Conservation (phyloP, 2,329 filamentous ascomycete genomes). For the Xenoacremonium recifei region DNA sequence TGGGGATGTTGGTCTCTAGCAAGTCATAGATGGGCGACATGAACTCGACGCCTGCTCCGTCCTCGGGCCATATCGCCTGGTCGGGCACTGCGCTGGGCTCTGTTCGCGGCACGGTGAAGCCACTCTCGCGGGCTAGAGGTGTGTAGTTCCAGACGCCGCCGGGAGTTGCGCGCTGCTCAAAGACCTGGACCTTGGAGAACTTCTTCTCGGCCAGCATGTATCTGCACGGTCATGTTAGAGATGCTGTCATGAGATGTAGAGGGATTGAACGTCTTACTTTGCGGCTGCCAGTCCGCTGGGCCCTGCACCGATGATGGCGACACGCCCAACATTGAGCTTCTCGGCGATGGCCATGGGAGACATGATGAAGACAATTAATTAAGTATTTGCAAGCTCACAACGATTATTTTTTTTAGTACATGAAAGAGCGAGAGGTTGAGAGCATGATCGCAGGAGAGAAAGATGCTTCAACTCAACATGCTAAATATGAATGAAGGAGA, state of each 20-base stretch:
- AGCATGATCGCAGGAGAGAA: no score
- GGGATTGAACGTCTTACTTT: slow-evolving; percentile 24
- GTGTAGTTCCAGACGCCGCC: slow-evolving; percentile 76
- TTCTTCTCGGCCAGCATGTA: slow-evolving; percentile 62
- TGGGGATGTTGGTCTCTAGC: slow-evolving; percentile 75
- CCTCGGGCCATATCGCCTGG: slow-evolving; percentile 40
- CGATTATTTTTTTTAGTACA: no score
- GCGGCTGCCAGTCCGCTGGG: slow-evolving; percentile 65
- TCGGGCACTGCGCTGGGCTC: slow-evolving; percentile 31
- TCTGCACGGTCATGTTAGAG: slow-evolving; percentile 39
- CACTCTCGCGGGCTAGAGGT: slow-evolving; percentile 20
- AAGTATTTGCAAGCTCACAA: no score
- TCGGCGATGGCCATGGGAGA: slow-evolving; percentile 20
- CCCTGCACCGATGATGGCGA: slow-evolving; percentile 73
- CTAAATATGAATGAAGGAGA: no score
- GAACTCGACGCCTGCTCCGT: slow-evolving; percentile 45
- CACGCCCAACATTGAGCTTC: slow-evolving; percentile 38
- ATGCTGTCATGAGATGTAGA: neutral
- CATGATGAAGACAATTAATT: no score
- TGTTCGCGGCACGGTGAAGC: slow-evolving; percentile 29
- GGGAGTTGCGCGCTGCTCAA: slow-evolving; percentile 64
- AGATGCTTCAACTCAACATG: no score
- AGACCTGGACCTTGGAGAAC: slow-evolving; percentile 65
- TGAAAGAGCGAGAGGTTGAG: no score
- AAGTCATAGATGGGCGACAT: slow-evolving; percentile 70